These are phyloP conservation scores for Fusarium sp. DNA, from an alignment of 2,329 filamentous ascomycete species.

Conservation along the genomic window DNA sequence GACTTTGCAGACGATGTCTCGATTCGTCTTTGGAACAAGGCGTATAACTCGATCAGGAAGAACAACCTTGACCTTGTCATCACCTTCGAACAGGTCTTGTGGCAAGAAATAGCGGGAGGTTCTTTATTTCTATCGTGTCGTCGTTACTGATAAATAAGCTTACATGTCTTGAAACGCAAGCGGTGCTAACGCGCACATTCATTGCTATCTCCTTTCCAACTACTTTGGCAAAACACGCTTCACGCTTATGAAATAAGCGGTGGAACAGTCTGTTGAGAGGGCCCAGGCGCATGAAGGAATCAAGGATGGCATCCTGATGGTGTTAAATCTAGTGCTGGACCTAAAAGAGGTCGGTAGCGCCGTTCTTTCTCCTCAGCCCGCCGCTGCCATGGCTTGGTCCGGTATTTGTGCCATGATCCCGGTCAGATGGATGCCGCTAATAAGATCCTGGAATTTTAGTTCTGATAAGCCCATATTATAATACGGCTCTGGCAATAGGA, in stretches of 20 bases:
- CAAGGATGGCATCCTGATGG: neutral
- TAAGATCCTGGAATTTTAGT: too few relatives aligned
- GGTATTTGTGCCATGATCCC: conserved; percentile 2
- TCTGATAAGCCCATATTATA: neutral
- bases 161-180: neutral
- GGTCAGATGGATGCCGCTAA: too few relatives aligned
- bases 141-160: neutral
- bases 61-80: neutral
- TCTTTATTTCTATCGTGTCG: neutral
- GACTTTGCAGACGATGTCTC: neutral
- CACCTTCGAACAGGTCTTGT: neutral
- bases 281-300: neutral
- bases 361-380: neutral
- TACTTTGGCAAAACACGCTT: neutral
- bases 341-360: neutral
- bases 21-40: neutral
- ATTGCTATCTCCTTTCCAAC: neutral
- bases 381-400: conserved; percentile 6
- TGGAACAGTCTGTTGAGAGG: neutral
- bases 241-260: neutral
- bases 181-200: neutral
- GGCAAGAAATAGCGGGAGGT: neutral
- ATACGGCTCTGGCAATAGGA: neutral
- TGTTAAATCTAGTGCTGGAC: neutral
- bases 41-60: neutral